Conservation (phyloP, 306 rosid genomes). For the Fragaria nilgerrensis region DNA sequence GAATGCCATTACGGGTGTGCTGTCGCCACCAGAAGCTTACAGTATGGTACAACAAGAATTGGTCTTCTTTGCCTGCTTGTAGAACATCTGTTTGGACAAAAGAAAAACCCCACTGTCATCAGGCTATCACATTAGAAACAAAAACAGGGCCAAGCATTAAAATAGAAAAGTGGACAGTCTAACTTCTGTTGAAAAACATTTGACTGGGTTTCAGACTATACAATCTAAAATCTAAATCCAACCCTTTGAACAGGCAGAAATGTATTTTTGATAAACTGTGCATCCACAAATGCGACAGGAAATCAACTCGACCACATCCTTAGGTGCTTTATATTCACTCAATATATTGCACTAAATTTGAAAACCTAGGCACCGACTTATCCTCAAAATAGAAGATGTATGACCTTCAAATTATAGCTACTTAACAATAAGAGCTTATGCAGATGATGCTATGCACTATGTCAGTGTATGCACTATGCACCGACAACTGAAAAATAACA, state of each 20-base stretch:
- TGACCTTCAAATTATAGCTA: background rate
- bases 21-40: conserved; percentile 41
- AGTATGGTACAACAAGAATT: conserved; percentile 84
- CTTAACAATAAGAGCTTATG: background rate
- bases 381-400: background rate
- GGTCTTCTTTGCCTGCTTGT: conserved; percentile 94
- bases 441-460: background rate
- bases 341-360: background rate
- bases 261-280: background rate
- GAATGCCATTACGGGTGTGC: conserved; percentile 22
- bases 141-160: background rate
- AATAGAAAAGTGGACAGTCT: background rate
- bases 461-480: background rate
- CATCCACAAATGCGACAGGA: background rate
- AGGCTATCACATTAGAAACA: conserved; percentile 24
- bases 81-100: conserved; percentile 86
- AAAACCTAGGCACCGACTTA: background rate
- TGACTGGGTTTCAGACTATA: background rate
- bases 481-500: conserved; percentile 7
- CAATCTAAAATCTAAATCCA: background rate
- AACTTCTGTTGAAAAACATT: background rate
- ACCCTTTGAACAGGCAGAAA: background rate
- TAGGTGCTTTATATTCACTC: background rate
- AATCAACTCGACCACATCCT: background rate
- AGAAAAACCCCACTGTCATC: conserved; percentile 24